Percentiles rank a stretch among this genome's conserved stretches.
Evolutionary conservation across 2,329 filamentous ascomycete species (phyloP).

Genomic region (Epichloe aotearoae): DNA sequence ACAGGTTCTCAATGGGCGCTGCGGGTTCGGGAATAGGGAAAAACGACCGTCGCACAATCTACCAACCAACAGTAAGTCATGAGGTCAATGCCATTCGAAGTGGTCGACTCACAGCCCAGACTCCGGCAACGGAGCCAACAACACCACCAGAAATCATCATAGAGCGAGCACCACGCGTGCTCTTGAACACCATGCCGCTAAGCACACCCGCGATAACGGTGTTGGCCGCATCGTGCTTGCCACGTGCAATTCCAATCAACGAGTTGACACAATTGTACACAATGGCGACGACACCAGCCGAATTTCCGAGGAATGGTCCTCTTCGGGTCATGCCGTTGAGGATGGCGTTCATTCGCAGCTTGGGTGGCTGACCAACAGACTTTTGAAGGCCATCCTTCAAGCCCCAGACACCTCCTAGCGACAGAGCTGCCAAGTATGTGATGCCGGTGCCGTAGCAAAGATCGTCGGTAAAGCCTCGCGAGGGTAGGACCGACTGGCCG

Average conservation of each 20-base stretch:
- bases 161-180: conserved; percentile 74
- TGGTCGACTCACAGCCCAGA: conserved; percentile 67
- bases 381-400: conserved; percentile 77
- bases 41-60: conserved; percentile 29
- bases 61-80: neutral
- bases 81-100: conserved; percentile 3
- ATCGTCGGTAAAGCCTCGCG: conserved; percentile 94
- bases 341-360: conserved; percentile 84
- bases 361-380: conserved; percentile 65
- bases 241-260: conserved; percentile 61
- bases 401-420: conserved; percentile 82
- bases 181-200: conserved; percentile 94
- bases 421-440: conserved; percentile 80
- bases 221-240: conserved; percentile 83
- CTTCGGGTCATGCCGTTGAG: conserved; percentile 88
- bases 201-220: conserved; percentile 73
- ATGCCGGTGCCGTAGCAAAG: conserved; percentile 94
- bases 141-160: conserved; percentile 93
- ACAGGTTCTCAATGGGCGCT: conserved; percentile 16
- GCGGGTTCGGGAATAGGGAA: conserved; percentile 24
- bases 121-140: conserved; percentile 71
- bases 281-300: conserved; percentile 88
- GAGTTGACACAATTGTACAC: conserved; percentile 92
- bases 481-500: conserved; percentile 76
- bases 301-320: conserved; percentile 93